Evolutionary conservation across 2,329 filamentous ascomycete genomes (phyloP).

Genomic region (Epichloe sibirici): DNA sequence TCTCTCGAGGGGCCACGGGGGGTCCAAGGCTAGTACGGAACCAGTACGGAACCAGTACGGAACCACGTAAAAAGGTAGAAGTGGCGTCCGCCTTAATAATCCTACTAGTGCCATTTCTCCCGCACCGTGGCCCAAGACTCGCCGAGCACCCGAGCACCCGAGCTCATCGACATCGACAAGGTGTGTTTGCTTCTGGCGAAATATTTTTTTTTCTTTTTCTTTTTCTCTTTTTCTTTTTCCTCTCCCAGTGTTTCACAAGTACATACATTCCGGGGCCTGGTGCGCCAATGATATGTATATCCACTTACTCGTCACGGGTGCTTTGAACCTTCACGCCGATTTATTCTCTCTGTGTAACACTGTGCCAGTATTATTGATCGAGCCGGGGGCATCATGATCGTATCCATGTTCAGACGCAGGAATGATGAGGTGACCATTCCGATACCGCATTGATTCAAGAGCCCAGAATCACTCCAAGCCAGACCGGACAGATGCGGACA

Average conservation of each 20-base stretch:
- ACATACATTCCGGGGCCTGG: background rate
- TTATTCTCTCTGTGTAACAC: background rate
- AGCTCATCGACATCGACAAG: slow-evolving; percentile 2
- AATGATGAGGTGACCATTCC: background rate
- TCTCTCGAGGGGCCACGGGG: too few species aligned
- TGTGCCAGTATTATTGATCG: background rate
- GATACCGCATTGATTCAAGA: background rate
- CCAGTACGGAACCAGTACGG: too few species aligned
- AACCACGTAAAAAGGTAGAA: background rate
- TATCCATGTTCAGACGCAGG: background rate
- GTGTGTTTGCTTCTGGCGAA: background rate
- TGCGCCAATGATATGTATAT: background rate
- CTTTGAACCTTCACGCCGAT: too few species aligned
- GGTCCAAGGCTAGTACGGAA: too few species aligned
- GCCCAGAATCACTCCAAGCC: background rate
- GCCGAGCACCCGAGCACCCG: too few species aligned
- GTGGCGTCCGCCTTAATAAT: background rate
- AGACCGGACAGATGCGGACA: background rate
- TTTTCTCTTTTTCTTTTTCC: background rate
- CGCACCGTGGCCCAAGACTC: background rate
- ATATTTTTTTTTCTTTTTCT: background rate
- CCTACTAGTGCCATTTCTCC: background rate
- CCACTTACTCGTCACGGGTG: too few species aligned
- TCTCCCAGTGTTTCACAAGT: background rate
- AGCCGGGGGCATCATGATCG: background rate